Base-by-base conservation (phyloP, 2,329 filamentous ascomycete genomes). In the Diaporthe sp. region DNA sequence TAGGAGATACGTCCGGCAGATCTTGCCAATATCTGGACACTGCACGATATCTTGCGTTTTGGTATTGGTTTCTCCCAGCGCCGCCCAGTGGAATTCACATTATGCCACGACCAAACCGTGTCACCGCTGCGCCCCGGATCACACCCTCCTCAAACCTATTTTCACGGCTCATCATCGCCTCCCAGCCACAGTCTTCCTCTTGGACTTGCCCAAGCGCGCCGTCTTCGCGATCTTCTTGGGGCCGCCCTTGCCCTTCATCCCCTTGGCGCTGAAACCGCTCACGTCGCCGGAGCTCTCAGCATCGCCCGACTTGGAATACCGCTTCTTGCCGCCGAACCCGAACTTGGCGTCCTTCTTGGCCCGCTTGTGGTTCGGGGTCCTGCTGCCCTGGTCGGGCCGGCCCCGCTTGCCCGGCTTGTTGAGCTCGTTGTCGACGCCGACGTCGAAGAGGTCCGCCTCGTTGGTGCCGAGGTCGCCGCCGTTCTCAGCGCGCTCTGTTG, bases 241-340 rank as follows among this genome's bases (percentile, higher is more conserved):
- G 12, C 82, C 80, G 61, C 78, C 79, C 25, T 83, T 82, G 22
- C 87, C 89, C 89, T 98, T 98, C 95, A 98, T 98, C 86, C 92
- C 94, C 88, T 93, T 95, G 51, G 89, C 90, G 73, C 93, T 95
- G 87, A 97, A 98, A 1, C 91, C 92, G 77, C 91, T 91, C 79
- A 97, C 86, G 84, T 99, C 97, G 77, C 91, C 93, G 63, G 92
- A 95, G 78, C 94, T 97, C 77, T 90, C 83, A 67, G 96, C 95
- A 85, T 98, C 96, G 79, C 95, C 95, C 77, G 95, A 98, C 91
- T 99, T 99, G 74, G 90, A 86, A 83, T 95, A 92, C 73, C 94
- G 90, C 90, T 99, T 99, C 92, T 98, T 98, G 80, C 97, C 97
- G 76, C 97, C 97, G 82, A 96, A 98, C 34, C 97, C 97, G 84